A percentile compares a stretch with the other conserved stretches of the same genome.
Evolutionary conservation across 345 rosid species (phyloP).

Genomic region (Stellera chamaejasme): DNA sequence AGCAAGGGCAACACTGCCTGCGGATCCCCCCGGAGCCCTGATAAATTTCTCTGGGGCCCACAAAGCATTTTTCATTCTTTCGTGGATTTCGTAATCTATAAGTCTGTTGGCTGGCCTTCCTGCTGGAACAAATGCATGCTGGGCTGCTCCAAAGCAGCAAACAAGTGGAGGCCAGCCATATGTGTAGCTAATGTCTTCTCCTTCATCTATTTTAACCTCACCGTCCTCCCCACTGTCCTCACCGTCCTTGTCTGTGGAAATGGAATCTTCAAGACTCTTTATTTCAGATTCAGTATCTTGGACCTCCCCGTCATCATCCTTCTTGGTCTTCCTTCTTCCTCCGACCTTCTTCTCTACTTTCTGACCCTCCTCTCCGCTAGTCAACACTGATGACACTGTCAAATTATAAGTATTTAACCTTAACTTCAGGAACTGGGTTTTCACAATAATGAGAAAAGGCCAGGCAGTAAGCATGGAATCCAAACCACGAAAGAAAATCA

Average conservation of each 20-base stretch:
- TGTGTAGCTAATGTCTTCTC: constrained; percentile 60
- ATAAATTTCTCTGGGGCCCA: constrained; percentile 71
- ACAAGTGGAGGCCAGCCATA: constrained; percentile 96
- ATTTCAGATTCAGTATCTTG: constrained; percentile 36
- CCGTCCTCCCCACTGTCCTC: constrained; percentile 53
- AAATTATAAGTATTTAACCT: constrained; percentile 5
- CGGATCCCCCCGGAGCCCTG: constrained; percentile 81
- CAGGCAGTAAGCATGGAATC: constrained; percentile 1
- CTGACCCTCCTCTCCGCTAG: constrained; percentile 30
- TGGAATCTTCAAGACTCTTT: constrained; percentile 34
- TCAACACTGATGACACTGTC: constrained; percentile 32
- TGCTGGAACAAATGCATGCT: constrained; percentile 78
- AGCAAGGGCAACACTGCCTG: constrained; percentile 74
- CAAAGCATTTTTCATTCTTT: constrained; percentile 51
- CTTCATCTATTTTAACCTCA: constrained; percentile 44
- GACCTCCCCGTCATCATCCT: constrained; percentile 29
- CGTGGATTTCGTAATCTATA: constrained; percentile 58
- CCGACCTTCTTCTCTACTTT: constrained; percentile 45
- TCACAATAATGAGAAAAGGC: too few relatives aligned
- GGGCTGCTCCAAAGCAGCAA: constrained; percentile 93
- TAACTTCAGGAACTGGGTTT: too few relatives aligned
- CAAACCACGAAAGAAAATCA: constrained; percentile 1
- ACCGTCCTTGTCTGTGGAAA: constrained; percentile 24
- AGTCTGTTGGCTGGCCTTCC: constrained; percentile 85
- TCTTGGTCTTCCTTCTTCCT: constrained; percentile 30